A percentile compares a stretch with the other conserved stretches of the same genome.
phyloP scores from a whole-genome alignment of 139 green algal genomes.

The Auxenochlorella protothecoides region DNA sequence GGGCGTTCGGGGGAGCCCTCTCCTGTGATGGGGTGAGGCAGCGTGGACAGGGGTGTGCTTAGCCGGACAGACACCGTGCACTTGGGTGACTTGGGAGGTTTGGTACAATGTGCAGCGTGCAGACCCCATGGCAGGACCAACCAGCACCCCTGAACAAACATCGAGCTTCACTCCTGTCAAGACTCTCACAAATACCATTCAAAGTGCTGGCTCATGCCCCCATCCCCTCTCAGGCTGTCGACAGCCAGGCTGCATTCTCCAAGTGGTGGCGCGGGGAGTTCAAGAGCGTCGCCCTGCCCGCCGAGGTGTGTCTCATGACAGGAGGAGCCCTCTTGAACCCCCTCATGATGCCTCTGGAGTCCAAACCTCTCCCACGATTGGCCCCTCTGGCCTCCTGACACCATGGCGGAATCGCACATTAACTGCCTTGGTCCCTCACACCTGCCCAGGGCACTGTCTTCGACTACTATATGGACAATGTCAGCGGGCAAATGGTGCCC shows the following conservation, averaged over 20 bases:
- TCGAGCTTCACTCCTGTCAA: no score
- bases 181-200: no score
- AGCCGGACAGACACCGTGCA: not conserved
- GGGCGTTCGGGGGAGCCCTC: slow-evolving; percentile 77
- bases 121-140: no score
- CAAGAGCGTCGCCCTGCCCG: slow-evolving; percentile 46
- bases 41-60: not conserved
- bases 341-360: no score
- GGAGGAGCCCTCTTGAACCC: no score
- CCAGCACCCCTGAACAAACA: no score
- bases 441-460: slow-evolving; percentile 72
- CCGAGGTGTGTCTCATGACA: slow-evolving; percentile 14
- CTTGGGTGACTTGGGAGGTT: not conserved
- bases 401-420: no score
- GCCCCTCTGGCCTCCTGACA: no score
- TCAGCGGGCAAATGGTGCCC: slow-evolving; percentile 51
- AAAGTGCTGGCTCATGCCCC: no score
- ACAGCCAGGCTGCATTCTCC: slow-evolving; percentile 40
- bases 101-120: no score
- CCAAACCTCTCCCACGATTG: no score
- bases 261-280: slow-evolving; percentile 78
- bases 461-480: slow-evolving; percentile 83
- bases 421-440: slow-evolving; percentile 6
- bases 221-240: no score
- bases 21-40: not conserved